A percentile compares a stretch with the other conserved stretches of the same genome.
phyloP scores from a whole-genome alignment of 1,139 yeast genomes.

The Suhomyces chickasaworum region DNA sequence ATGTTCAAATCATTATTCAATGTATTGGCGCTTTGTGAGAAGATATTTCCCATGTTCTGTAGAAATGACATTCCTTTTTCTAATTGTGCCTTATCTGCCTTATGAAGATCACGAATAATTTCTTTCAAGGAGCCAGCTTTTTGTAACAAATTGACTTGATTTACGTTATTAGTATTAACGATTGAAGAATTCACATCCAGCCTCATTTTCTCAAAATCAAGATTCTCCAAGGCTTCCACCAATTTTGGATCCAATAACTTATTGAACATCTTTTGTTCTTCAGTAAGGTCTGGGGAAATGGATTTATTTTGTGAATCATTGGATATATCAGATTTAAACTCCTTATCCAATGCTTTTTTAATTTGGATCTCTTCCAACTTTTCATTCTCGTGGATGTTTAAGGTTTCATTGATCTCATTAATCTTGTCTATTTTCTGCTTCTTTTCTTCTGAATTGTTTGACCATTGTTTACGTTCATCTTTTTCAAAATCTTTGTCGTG shows the following conservation, averaged over 20 bases:
- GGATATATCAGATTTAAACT: slow-evolving; percentile 11
- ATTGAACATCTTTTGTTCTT: slow-evolving; percentile 21
- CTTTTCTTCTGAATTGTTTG: slow-evolving; percentile 4
- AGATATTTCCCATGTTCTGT: slow-evolving; percentile 29
- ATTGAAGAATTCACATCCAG: slow-evolving; percentile 23
- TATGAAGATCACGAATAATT: slow-evolving; percentile 31
- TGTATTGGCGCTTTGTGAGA: slow-evolving; percentile 10
- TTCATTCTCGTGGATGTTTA: slow-evolving; percentile 8
- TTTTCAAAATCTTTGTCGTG: background rate
- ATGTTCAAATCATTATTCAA: slow-evolving; percentile 5
- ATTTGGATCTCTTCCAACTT: slow-evolving; percentile 9
- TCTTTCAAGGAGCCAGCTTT: slow-evolving; percentile 34
- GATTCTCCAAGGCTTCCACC: slow-evolving; percentile 31
- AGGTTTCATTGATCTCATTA: slow-evolving; percentile 44
- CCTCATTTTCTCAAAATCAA: slow-evolving; percentile 31
- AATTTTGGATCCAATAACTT: slow-evolving; percentile 35
- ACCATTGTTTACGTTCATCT: background rate
- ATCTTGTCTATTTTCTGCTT: slow-evolving; percentile 41
- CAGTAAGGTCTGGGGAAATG: slow-evolving; percentile 1
- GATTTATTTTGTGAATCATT: slow-evolving; percentile 2
- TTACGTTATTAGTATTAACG: slow-evolving; percentile 19
- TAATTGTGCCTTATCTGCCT: slow-evolving; percentile 30
- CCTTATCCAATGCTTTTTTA: slow-evolving; percentile 13
- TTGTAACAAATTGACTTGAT: slow-evolving; percentile 27
- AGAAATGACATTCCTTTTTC: slow-evolving; percentile 34